These are phyloP conservation scores for Oryza meyeriana DNA, from an alignment of 176 grass and related monocot species.

Conservation along the genomic window DNA sequence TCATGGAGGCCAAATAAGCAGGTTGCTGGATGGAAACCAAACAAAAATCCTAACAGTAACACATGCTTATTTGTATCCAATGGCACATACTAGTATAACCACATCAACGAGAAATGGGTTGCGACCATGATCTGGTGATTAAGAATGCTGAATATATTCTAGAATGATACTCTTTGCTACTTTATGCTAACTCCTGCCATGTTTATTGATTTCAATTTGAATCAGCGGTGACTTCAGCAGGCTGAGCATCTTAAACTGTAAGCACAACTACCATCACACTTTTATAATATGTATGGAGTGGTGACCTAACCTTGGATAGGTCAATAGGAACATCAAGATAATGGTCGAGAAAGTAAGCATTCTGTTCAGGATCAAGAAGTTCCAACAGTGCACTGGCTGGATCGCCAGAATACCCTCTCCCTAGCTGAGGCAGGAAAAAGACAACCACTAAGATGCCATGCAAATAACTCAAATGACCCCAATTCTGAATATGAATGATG, in stretches of 20 bases:
- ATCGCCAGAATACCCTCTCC: conserved; percentile 93
- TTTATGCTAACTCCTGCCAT: neutral
- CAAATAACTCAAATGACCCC: neutral
- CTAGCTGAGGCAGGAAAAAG: conserved; percentile 50
- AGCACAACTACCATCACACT: neutral
- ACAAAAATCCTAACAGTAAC: neutral
- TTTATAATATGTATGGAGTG: neutral
- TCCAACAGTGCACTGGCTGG: conserved; percentile 95
- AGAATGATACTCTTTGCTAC: neutral
- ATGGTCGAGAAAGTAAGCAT: conserved; percentile 96
- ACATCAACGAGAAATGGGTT: neutral
- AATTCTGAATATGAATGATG: conserved; percentile 1
- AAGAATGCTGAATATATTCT: neutral
- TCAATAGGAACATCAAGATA: conserved; percentile 99
- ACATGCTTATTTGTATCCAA: neutral
- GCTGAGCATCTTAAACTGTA: neutral
- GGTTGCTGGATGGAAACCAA: neutral
- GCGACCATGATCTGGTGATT: neutral
- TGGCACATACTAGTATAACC: neutral
- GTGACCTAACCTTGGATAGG: conserved; percentile 76
- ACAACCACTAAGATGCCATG: conserved; percentile 26
- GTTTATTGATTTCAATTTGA: neutral
- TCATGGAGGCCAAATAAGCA: neutral
- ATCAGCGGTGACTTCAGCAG: neutral
- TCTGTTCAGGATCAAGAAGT: conserved; percentile 99